Evolutionary conservation across 2,329 filamentous ascomycete genomes (phyloP).

Genomic region (Aspergillus pseudoterreus): DNA sequence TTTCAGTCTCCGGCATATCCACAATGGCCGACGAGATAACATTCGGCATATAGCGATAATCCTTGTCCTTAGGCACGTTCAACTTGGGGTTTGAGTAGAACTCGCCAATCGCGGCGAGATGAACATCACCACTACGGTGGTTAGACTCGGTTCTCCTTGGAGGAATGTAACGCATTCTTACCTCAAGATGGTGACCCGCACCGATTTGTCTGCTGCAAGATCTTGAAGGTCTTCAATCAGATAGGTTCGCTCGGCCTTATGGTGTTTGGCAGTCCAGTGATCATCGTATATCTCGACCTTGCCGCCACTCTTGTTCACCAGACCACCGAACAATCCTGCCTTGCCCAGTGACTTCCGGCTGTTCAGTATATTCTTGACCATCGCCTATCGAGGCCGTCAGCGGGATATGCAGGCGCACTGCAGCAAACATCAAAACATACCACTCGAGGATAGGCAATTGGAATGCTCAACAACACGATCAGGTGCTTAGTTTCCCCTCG

Average conservation of each 20-base stretch:
- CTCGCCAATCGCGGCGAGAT: conserved; percentile 85
- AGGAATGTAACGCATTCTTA: conserved; percentile 26
- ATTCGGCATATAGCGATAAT: conserved; percentile 96
- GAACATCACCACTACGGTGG: conserved; percentile 73
- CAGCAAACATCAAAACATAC: conserved; percentile 47
- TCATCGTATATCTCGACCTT: conserved; percentile 91
- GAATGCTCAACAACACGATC: conserved; percentile 80
- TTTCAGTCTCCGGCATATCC: conserved; percentile 81
- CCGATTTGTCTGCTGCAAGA: conserved; percentile 84
- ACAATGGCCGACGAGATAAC: conserved; percentile 91
- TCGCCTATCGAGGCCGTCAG: conserved; percentile 51
- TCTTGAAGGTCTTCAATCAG: conserved; percentile 90
- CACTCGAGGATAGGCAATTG: conserved; percentile 74
- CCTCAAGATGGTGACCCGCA: conserved; percentile 85
- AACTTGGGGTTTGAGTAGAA: conserved; percentile 92
- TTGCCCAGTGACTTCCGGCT: conserved; percentile 85
- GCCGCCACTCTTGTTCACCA: conserved; percentile 86
- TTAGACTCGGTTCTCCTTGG: neutral
- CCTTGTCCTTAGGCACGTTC: conserved; percentile 77
- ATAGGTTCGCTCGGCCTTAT: conserved; percentile 84
- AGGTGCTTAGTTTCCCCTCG: conserved; percentile 86
- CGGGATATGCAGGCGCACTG: neutral
- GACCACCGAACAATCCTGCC: conserved; percentile 70
- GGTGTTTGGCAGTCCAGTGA: conserved; percentile 94
- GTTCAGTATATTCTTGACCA: conserved; percentile 68